Evolutionary conservation across 352 stramenopile genomes (phyloP).

Genomic region (Pythium plurisporium): DNA sequence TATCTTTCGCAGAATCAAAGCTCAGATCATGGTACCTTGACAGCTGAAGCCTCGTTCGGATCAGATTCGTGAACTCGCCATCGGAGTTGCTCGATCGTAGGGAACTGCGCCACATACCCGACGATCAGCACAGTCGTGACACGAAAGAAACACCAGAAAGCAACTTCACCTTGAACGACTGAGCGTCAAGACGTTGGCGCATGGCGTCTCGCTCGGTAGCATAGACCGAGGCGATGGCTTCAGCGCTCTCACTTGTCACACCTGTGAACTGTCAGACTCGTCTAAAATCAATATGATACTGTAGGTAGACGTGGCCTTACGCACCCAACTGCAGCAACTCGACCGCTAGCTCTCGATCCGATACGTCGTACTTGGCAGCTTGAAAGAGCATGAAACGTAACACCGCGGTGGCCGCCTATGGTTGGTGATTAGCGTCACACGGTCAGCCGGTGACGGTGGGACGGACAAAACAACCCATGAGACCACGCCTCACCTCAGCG

Average conservation of each 20-base stretch:
- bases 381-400: constrained; percentile 49
- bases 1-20: too few relatives aligned
- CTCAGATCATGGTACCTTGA: neutral
- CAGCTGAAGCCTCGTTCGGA: neutral
- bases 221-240: constrained; percentile 31
- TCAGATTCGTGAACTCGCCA: constrained; percentile 4
- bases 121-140: too few relatives aligned
- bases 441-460: too few relatives aligned
- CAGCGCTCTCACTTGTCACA: neutral
- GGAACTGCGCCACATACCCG: constrained; percentile 5
- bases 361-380: constrained; percentile 41
- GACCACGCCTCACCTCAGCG: too few relatives aligned
- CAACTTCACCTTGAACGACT: constrained; percentile 34
- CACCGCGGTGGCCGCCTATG: constrained; percentile 27
- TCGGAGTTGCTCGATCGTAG: constrained; percentile 13
- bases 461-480: too few relatives aligned
- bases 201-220: constrained; percentile 23
- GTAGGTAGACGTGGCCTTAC: too few relatives aligned
- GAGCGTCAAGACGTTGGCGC: constrained; percentile 28
- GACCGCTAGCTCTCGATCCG: constrained; percentile 28
- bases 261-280: too few relatives aligned
- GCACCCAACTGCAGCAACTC: constrained; percentile 50
- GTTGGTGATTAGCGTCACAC: too few relatives aligned
- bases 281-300: too few relatives aligned
- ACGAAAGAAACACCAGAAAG: neutral